These are phyloP conservation scores for Castanospermum australe DNA, from an alignment of 306 rosid species.

Conservation along the genomic window DNA sequence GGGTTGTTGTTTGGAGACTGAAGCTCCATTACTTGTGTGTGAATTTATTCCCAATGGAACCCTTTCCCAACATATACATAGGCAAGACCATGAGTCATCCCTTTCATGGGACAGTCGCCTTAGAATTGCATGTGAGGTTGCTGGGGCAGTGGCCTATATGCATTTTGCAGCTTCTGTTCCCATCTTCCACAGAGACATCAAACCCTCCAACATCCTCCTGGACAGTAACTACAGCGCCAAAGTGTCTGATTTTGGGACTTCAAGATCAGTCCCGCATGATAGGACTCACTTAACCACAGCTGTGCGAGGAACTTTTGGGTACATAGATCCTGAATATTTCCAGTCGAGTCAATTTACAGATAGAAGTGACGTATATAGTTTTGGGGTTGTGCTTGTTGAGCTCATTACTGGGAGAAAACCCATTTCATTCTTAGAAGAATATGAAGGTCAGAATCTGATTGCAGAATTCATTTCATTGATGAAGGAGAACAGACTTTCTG, in stretches of 20 bases:
- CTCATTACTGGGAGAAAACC: slow-evolving; percentile 51
- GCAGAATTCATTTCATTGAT: slow-evolving; percentile 42
- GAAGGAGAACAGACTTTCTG: slow-evolving; percentile 26
- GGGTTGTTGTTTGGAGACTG: slow-evolving; percentile 65
- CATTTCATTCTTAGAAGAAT: slow-evolving; percentile 23
- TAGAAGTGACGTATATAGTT: slow-evolving; percentile 55
- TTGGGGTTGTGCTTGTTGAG: slow-evolving; percentile 63
- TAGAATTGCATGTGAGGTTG: slow-evolving; percentile 59
- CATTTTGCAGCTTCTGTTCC: slow-evolving; percentile 66
- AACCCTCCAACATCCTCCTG: slow-evolving; percentile 57
- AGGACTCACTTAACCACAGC: slow-evolving; percentile 61
- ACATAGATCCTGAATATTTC: slow-evolving; percentile 69
- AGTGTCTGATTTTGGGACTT: slow-evolving; percentile 55
- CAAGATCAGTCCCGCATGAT: slow-evolving; percentile 55
- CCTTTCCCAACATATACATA: slow-evolving; percentile 45
- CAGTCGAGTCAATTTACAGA: slow-evolving; percentile 55
- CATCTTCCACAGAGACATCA: slow-evolving; percentile 63
- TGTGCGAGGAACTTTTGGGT: slow-evolving; percentile 66
- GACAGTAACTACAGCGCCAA: slow-evolving; percentile 44
- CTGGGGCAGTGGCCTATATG: slow-evolving; percentile 68
- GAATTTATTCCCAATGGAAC: slow-evolving; percentile 62
- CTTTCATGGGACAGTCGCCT: slow-evolving; percentile 51
- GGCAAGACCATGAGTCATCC: slow-evolving; percentile 21
- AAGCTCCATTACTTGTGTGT: slow-evolving; percentile 55
- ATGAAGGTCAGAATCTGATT: slow-evolving; percentile 41